Evolutionary conservation across 2,329 filamentous ascomycete genomes (phyloP).

Genomic region (Amauroascus niger): DNA sequence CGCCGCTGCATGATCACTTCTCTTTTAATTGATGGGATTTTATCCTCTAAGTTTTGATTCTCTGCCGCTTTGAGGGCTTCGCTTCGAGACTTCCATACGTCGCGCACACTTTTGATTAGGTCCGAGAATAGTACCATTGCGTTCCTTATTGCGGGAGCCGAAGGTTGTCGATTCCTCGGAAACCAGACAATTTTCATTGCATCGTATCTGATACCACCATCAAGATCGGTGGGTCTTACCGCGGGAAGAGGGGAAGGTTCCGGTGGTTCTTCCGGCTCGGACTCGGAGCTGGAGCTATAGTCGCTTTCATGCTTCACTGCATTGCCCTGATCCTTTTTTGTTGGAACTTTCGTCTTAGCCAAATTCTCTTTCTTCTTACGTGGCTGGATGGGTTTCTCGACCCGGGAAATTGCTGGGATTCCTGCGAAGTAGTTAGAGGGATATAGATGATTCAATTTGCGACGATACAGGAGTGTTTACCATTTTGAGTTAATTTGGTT

Average conservation of each 20-base stretch:
- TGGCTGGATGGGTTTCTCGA: slow-evolving; percentile 14
- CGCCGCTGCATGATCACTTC: slow-evolving; percentile 50
- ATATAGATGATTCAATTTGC: neutral
- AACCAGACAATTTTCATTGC: slow-evolving; percentile 53
- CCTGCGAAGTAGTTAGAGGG: neutral
- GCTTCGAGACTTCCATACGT: slow-evolving; percentile 51
- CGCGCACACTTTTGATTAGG: slow-evolving; percentile 49
- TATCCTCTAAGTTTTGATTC: slow-evolving; percentile 46
- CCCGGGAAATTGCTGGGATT: slow-evolving; percentile 8
- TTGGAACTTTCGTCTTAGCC: slow-evolving; percentile 6
- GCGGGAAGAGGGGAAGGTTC: slow-evolving; percentile 48
- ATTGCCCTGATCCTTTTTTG: slow-evolving; percentile 23
- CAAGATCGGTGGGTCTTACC: slow-evolving; percentile 43
- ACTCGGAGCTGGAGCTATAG: slow-evolving; percentile 42
- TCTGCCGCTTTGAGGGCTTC: slow-evolving; percentile 50
- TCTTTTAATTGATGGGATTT: slow-evolving; percentile 47
- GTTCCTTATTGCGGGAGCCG: slow-evolving; percentile 44
- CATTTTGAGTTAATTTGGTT: neutral
- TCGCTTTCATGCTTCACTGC: slow-evolving; percentile 20
- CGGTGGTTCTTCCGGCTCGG: slow-evolving; percentile 42
- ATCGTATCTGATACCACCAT: slow-evolving; percentile 49
- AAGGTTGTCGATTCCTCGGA: slow-evolving; percentile 43
- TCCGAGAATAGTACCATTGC: slow-evolving; percentile 51
- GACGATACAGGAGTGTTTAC: neutral
- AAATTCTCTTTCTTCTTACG: slow-evolving; percentile 13